Evolutionary conservation across 345 rosid species (phyloP), one percentile per base, ranked within the genome.

Genomic region (Chamaenerion angustifolium): DNA sequence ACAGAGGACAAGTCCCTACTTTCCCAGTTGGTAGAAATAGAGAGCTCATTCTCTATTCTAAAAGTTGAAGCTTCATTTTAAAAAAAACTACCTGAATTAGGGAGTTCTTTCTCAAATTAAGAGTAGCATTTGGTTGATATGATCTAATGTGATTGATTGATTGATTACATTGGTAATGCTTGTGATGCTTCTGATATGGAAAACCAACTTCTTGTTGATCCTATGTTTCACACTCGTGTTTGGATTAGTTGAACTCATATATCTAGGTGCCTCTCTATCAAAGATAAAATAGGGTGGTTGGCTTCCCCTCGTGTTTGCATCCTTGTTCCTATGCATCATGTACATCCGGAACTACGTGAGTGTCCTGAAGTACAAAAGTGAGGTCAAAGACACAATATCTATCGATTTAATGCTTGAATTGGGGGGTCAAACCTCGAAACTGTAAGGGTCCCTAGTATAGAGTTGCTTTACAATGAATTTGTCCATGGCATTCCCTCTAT

Each of bases 401-500:
- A 12, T 27, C 0, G 62, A 57, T 4, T 42, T 21, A 11, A n/a
- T 65, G 5, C 10, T 1, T 2, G 51, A 48, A 1, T 42, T 65
- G 1, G 45, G n/a, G n/a, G 57, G 25, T 14, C 51, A 0, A 27
- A 54, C 12, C 1, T 16, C 0, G 51, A 27, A 8, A 43, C 62
- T 6, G 48, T 45, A 1, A 55, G 75, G 0, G 10, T 70, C 2
- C 45, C 58, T 1, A 68, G 75, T 23, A 13, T 70, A 11, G 68
- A 52, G 2, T 3, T 70, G 16, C 52, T 65, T 49, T 70, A 70
- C 55, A 47, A 67, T 4, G 67, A 56, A 48, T 67, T 70, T 15
- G 71, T 70, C 23, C 64, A 65, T 6, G 75, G 71, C 25, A 41
- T 65, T 31, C 46, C 64, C 7, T 67, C 64, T 11, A 56, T 70